These are phyloP conservation scores for Aschersonia sp. DNA, from an alignment of 2,329 filamentous ascomycete species.

Conservation along the genomic window DNA sequence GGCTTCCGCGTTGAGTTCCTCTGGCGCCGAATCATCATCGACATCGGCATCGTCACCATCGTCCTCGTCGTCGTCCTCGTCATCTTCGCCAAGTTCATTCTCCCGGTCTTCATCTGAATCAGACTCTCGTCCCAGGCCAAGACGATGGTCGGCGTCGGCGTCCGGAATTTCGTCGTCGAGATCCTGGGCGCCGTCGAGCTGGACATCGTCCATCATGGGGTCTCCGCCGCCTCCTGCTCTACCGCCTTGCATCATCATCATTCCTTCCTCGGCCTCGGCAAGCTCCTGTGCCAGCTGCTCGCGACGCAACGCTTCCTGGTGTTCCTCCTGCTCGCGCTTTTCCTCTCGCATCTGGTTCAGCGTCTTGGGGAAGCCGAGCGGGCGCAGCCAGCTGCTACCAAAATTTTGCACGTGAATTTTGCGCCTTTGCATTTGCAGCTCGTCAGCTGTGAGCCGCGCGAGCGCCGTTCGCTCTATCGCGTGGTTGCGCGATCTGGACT, in stretches of 20 bases:
- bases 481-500: slow-evolving; percentile 25
- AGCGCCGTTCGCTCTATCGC: slow-evolving; percentile 46
- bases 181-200: slow-evolving; percentile 42
- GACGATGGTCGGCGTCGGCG: slow-evolving; percentile 34
- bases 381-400: slow-evolving; percentile 79
- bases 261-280: slow-evolving; percentile 43
- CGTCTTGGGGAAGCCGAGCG: slow-evolving; percentile 77
- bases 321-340: slow-evolving; percentile 74
- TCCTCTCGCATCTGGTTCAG: slow-evolving; percentile 85
- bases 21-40: slow-evolving; percentile 18
- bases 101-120: slow-evolving; percentile 25
- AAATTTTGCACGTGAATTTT: slow-evolving; percentile 75
- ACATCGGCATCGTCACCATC: slow-evolving; percentile 17
- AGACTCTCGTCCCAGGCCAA: slow-evolving; percentile 29
- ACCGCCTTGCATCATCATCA: slow-evolving; percentile 20
- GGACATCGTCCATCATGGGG: slow-evolving; percentile 36
- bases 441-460: slow-evolving; percentile 58
- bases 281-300: slow-evolving; percentile 62
- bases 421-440: slow-evolving; percentile 60
- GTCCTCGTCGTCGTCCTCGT: too few relatives aligned
- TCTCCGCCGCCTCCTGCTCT: too few relatives aligned
- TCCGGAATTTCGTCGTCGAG: slow-evolving; percentile 64
- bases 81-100: slow-evolving; percentile 19
- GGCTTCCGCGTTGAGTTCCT: slow-evolving; percentile 20
- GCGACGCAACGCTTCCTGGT: slow-evolving; percentile 56